These are phyloP conservation scores for Aquilaria yunnanensis DNA, from an alignment of 345 rosid species.

Conservation along the genomic window DNA sequence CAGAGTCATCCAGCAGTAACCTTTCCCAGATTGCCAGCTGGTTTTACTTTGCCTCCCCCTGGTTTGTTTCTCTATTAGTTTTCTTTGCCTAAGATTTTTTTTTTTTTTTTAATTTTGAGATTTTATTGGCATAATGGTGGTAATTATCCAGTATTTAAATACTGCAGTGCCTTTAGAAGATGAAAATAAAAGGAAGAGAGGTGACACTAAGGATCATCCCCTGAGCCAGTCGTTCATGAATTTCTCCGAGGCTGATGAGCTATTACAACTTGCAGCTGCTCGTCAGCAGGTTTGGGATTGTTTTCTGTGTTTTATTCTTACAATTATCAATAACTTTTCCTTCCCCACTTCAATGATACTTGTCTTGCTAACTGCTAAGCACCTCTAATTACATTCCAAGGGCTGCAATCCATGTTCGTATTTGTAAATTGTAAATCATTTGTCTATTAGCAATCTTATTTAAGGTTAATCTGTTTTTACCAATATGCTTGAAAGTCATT, in stretches of 20 bases:
- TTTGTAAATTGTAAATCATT: not conserved
- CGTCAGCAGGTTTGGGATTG: constrained; percentile 55
- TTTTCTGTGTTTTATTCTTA: constrained; percentile 3
- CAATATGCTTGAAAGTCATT: constrained; percentile 1
- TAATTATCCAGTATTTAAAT: constrained; percentile 9
- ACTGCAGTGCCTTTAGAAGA: constrained; percentile 36
- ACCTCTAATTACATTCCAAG: not conserved
- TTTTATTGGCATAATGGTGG: not conserved
- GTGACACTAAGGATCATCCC: constrained; percentile 62
- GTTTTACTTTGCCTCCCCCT: constrained; percentile 49
- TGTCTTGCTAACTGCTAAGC: constrained; percentile 7
- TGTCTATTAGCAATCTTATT: not conserved
- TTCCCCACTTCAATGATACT: not conserved
- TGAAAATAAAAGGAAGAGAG: constrained; percentile 37
- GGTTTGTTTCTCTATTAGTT: constrained; percentile 27
- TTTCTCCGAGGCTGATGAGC: constrained; percentile 80
- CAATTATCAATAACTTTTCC: not conserved
- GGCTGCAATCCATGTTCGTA: constrained; percentile 1
- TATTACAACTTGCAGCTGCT: constrained; percentile 66
- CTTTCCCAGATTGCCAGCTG: constrained; percentile 57
- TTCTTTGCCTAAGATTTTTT: not conserved
- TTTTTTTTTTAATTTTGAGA: constrained; percentile 1
- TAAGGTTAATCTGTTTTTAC: not conserved
- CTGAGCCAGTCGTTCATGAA: constrained; percentile 50
- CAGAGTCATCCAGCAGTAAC: constrained; percentile 59